phyloP scores from a whole-genome alignment of 176 grass and related monocot genomes.

The Musa itinerans region DNA sequence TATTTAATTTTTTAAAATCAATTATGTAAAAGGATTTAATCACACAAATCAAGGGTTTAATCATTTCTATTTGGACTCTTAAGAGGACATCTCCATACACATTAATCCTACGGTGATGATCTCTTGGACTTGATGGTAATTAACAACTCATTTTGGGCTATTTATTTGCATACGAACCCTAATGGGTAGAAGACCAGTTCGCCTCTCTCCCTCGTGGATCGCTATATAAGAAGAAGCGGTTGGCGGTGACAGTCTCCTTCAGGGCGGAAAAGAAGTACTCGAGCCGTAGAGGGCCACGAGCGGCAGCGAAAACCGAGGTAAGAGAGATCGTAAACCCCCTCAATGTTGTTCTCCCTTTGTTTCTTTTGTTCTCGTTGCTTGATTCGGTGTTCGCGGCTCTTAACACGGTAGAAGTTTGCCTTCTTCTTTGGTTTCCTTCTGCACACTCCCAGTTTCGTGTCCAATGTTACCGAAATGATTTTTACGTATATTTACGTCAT shows the following conservation, averaged over 20 bases:
- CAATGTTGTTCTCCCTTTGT: not conserved
- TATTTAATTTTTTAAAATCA: too few species aligned
- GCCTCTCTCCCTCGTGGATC: not conserved
- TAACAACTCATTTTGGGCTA: not conserved
- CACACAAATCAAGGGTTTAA: too few species aligned
- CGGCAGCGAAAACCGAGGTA: conserved; percentile 4
- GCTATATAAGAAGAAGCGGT: conserved; percentile 9
- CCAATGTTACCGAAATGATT: not conserved
- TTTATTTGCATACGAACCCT: not conserved
- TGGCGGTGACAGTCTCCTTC: not conserved
- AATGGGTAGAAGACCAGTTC: conserved; percentile 7
- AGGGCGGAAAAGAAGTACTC: conserved; percentile 20
- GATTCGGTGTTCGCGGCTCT: not conserved
- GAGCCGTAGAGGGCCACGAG: conserved; percentile 16
- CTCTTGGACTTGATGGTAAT: not conserved
- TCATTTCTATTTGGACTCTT: too few species aligned
- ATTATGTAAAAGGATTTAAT: too few species aligned
- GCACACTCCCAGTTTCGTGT: not conserved
- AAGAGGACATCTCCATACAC: not conserved
- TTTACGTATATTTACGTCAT: not conserved
- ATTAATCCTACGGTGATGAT: not conserved
- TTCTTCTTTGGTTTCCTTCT: not conserved
- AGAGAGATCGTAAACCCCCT: not conserved
- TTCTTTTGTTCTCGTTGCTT: not conserved
- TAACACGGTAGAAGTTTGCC: not conserved